Conservation (phyloP, 1,139 yeast species). For the Blastobotrys malaysiensis region DNA sequence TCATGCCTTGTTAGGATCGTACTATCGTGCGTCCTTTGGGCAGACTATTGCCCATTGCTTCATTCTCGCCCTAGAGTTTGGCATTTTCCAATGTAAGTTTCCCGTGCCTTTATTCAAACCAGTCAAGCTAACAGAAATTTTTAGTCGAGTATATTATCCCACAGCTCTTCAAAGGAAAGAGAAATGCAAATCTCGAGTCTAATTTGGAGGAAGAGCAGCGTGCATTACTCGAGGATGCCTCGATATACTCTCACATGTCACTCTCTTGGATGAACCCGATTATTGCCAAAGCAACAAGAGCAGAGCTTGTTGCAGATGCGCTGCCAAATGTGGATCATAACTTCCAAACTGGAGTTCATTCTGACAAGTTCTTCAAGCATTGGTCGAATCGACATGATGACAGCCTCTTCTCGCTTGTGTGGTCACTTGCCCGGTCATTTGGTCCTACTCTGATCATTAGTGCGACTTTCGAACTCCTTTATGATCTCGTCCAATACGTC, state of each 20-base stretch:
- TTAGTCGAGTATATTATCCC: slow-evolving; percentile 20
- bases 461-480: slow-evolving; percentile 60
- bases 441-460: slow-evolving; percentile 61
- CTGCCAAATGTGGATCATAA: slow-evolving; percentile 69
- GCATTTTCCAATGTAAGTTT: slow-evolving; percentile 8
- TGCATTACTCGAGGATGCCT: slow-evolving; percentile 53
- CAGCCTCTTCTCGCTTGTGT: slow-evolving; percentile 52
- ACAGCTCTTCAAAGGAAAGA: slow-evolving; percentile 8
- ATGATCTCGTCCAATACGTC: slow-evolving; percentile 59
- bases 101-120: not conserved
- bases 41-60: slow-evolving; percentile 6
- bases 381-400: slow-evolving; percentile 50
- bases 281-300: slow-evolving; percentile 69
- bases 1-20: slow-evolving; percentile 21
- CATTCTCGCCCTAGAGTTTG: slow-evolving; percentile 9
- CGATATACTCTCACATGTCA: slow-evolving; percentile 67
- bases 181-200: not conserved
- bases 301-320: slow-evolving; percentile 64
- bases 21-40: not conserved
- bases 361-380: slow-evolving; percentile 40
- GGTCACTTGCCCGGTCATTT: slow-evolving; percentile 57
- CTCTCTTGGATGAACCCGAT: slow-evolving; percentile 85
- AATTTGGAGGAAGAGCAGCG: slow-evolving; percentile 8
- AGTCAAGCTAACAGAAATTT: too few relatives aligned
- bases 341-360: slow-evolving; percentile 51